Evolutionary conservation across 176 grass and related monocot genomes (phyloP).

Genomic region (Chrysopogon serrulatus): DNA sequence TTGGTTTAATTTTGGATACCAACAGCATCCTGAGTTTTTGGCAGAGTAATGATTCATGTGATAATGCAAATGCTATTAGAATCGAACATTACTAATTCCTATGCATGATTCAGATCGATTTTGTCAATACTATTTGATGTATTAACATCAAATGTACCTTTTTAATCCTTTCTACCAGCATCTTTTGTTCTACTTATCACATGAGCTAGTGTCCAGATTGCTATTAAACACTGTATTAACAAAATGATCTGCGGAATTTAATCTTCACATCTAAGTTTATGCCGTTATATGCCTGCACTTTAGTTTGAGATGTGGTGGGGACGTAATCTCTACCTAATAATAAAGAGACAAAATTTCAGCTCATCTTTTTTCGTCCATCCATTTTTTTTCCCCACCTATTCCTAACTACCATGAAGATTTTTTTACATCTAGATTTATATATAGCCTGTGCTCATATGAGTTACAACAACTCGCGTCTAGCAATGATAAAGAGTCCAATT

Average conservation of each 20-base stretch:
- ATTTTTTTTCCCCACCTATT: no score
- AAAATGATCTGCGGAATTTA: not conserved
- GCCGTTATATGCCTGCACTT: not conserved
- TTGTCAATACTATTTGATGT: constrained; percentile 28
- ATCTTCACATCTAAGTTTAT: not conserved
- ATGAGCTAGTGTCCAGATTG: not conserved
- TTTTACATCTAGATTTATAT: no score
- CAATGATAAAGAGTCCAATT: no score
- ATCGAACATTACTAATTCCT: not conserved
- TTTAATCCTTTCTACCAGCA: not conserved
- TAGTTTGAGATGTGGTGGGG: not conserved
- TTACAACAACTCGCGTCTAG: no score
- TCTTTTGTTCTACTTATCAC: not conserved
- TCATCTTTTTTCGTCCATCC: no score
- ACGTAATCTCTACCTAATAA: no score
- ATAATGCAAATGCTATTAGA: constrained; percentile 13
- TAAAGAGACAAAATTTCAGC: no score
- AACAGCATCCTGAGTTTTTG: constrained; percentile 14
- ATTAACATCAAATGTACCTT: not conserved
- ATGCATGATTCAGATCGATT: not conserved
- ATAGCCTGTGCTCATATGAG: no score
- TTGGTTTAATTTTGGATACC: not conserved
- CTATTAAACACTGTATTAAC: not conserved
- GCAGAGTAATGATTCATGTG: not conserved
- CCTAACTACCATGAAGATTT: no score